Evolutionary conservation across 257 asterid genomes (phyloP).

Genomic region (Verbena officinalis): DNA sequence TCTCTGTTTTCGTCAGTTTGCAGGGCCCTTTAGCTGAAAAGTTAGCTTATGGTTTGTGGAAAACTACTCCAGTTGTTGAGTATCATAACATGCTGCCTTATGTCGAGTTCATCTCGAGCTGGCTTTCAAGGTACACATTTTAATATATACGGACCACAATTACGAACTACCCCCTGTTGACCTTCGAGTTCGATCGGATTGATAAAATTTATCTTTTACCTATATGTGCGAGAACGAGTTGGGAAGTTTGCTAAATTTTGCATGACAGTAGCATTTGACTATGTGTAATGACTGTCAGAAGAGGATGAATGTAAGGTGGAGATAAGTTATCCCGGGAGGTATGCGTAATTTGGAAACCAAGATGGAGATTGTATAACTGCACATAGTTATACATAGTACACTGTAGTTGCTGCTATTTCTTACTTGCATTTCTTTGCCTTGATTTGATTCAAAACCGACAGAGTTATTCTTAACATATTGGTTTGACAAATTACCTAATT

Average conservation of each 20-base stretch:
- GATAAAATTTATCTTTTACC: no score
- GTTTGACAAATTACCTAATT: slow-evolving; percentile 20
- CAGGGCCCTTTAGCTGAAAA: slow-evolving; percentile 60
- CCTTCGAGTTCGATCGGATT: no score
- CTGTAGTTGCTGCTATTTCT: background rate
- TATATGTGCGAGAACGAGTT: background rate
- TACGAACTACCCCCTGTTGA: no score
- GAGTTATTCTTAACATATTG: background rate
- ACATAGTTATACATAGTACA: no score
- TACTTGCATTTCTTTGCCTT: background rate
- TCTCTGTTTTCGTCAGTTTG: slow-evolving; percentile 44
- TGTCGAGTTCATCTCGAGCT: slow-evolving; percentile 44
- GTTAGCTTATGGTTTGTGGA: slow-evolving; percentile 44
- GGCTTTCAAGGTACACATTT: slow-evolving; percentile 52
- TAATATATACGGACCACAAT: background rate
- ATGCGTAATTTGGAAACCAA: no score
- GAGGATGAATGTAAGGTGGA: no score
- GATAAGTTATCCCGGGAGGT: no score
- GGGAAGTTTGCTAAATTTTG: slow-evolving; percentile 7
- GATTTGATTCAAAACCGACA: background rate
- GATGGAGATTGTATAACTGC: no score
- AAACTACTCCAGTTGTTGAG: slow-evolving; percentile 44
- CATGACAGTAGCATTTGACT: no score
- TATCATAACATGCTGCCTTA: slow-evolving; percentile 63
- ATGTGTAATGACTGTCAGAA: no score